Percentiles rank a stretch among this genome's conserved stretches.
Conservation (phyloP, 371 early-diverging fungal species). For the Syncephalis fuscata region DNA sequence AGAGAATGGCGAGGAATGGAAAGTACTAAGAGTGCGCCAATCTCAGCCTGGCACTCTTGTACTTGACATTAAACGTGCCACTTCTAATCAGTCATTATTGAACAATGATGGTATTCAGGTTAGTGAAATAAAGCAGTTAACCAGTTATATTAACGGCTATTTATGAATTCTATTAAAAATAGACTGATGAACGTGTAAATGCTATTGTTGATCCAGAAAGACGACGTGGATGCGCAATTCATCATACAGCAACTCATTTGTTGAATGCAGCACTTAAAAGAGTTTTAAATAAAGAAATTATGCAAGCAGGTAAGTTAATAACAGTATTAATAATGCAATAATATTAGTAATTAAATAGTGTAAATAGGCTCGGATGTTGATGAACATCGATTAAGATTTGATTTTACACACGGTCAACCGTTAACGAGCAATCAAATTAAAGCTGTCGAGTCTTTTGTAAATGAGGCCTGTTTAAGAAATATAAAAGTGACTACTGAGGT, state of each 20-base stretch:
- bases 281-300: constrained; percentile 32
- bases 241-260: constrained; percentile 67
- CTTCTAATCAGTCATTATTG: not conserved
- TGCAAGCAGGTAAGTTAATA: constrained; percentile 38
- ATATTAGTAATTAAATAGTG: not conserved
- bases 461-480: constrained; percentile 22
- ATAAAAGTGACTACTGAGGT: constrained; percentile 21
- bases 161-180: too few relatives aligned
- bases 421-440: constrained; percentile 26
- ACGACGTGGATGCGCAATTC: constrained; percentile 42
- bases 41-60: constrained; percentile 33
- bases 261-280: constrained; percentile 47
- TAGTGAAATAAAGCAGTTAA: too few relatives aligned
- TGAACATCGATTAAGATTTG: constrained; percentile 43
- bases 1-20: constrained; percentile 26
- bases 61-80: constrained; percentile 9
- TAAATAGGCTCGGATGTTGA: constrained; percentile 42
- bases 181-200: constrained; percentile 18
- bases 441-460: constrained; percentile 40
- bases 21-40: constrained; percentile 28
- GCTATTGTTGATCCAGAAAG: constrained; percentile 28
- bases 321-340: not conserved
- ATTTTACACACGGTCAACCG: constrained; percentile 47
- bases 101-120: not conserved
- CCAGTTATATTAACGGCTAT: too few relatives aligned